These are phyloP conservation scores for Fraxinus paxiana DNA, from an alignment of 305 asterid species.

Conservation along the genomic window DNA sequence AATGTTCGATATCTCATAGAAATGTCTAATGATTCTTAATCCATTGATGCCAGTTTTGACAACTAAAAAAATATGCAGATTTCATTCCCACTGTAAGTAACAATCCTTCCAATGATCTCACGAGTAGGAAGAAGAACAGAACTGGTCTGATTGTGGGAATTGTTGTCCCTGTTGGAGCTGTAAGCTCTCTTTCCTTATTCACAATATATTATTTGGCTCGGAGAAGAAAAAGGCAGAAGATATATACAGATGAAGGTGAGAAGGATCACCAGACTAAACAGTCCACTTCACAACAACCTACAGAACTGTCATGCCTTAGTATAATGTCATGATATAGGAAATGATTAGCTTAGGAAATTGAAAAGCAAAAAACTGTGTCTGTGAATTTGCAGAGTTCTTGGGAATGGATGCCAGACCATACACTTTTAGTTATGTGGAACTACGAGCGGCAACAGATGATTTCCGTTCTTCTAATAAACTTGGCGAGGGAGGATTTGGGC, in stretches of 20 bases:
- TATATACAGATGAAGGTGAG: neutral
- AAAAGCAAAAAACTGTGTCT: neutral
- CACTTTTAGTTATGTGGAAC: neutral
- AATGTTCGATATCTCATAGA: neutral
- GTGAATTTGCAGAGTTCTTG: neutral
- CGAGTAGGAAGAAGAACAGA: neutral
- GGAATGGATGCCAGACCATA: neutral
- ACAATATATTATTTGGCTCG: neutral
- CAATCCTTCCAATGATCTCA: constrained; percentile 26
- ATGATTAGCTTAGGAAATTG: neutral
- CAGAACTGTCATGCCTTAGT: neutral
- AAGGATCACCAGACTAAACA: too few relatives aligned
- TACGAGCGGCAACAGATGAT: neutral
- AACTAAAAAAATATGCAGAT: constrained; percentile 24
- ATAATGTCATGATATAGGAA: neutral
- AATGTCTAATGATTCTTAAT: neutral
- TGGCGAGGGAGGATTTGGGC: constrained; percentile 4
- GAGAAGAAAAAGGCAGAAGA: neutral
- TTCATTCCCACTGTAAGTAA: constrained; percentile 33
- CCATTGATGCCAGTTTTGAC: neutral
- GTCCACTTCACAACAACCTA: neutral
- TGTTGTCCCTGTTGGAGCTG: neutral
- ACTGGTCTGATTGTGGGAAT: constrained; percentile 2
- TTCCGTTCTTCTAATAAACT: neutral
- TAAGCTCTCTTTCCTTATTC: neutral